A percentile compares a stretch with the other conserved stretches of the same genome.
phyloP scores from a whole-genome alignment of 2,329 filamentous ascomycete species.

The Rhexocercosporidium sp. region DNA sequence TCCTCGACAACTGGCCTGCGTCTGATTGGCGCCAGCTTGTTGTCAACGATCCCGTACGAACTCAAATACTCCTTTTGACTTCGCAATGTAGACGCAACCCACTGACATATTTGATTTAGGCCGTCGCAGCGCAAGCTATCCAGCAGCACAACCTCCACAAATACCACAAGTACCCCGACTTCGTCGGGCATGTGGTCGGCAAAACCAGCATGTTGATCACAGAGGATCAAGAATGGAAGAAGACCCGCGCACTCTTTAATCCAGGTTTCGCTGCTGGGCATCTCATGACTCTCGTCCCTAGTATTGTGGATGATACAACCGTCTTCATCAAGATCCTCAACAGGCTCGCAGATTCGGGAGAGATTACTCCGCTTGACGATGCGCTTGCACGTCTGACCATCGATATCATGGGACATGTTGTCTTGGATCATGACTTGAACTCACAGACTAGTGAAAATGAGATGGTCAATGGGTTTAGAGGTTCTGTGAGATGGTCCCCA shows the following conservation, averaged over 20 bases:
- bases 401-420: constrained; percentile 30
- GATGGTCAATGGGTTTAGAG: constrained; percentile 22
- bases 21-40: constrained; percentile 7
- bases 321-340: constrained; percentile 22
- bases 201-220: constrained; percentile 20
- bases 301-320: constrained; percentile 26
- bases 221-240: constrained; percentile 29
- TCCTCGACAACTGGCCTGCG: constrained; percentile 18
- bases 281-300: constrained; percentile 22
- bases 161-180: constrained; percentile 11
- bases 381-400: constrained; percentile 20
- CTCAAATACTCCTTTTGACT: background rate
- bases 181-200: constrained; percentile 18
- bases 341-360: constrained; percentile 12
- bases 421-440: constrained; percentile 29
- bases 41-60: constrained; percentile 15
- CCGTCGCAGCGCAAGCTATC: background rate
- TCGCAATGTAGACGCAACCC: too few species aligned
- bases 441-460: constrained; percentile 25
- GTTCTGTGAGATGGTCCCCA: constrained; percentile 18
- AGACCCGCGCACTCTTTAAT: constrained; percentile 27
- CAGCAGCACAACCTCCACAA: constrained; percentile 11
- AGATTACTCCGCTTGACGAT: constrained; percentile 23
- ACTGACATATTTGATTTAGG: background rate
- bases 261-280: constrained; percentile 27